Percentiles rank a stretch among this genome's conserved stretches.
Conservation (phyloP, 192 early-diverging fungal genomes). For the Coemansia sp. region DNA sequence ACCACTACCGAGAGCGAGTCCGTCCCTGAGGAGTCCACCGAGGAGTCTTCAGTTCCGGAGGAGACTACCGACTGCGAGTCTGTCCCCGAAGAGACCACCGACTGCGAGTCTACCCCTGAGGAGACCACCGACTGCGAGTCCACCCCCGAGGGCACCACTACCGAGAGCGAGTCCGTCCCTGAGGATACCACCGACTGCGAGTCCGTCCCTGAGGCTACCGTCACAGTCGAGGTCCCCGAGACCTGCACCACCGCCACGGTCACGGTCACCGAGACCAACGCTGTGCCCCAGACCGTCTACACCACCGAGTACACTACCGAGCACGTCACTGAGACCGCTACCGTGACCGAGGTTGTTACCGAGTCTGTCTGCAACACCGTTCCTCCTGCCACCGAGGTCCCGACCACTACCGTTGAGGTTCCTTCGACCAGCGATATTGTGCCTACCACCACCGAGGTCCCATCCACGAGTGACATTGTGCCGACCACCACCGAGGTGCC, state of each 20-base stretch:
- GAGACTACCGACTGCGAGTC: constrained; percentile 11
- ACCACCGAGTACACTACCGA: constrained; percentile 1
- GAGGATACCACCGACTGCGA: neutral
- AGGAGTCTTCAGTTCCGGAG: constrained; percentile 9
- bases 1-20: constrained; percentile 13
- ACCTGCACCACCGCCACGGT: constrained; percentile 36
- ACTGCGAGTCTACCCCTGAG: constrained; percentile 4
- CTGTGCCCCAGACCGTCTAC: constrained; percentile 25
- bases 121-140: constrained; percentile 11
- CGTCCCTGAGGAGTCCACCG: constrained; percentile 11
- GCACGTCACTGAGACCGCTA: constrained; percentile 19
- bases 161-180: neutral
- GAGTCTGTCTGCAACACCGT: constrained; percentile 21
- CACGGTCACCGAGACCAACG: constrained; percentile 22
- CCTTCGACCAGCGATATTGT: neutral
- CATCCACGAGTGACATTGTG: neutral
- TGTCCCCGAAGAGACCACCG: constrained; percentile 2
- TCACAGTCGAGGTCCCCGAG: constrained; percentile 9
- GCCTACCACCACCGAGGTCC: neutral
- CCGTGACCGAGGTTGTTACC: constrained; percentile 26
- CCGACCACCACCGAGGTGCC: constrained; percentile 1
- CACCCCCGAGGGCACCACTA: constrained; percentile 1
- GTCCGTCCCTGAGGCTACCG: constrained; percentile 4
- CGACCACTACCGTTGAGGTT: constrained; percentile 6
- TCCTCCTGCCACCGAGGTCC: constrained; percentile 6